Evolutionary conservation across 208 protist species (phyloP), one percentile per base, ranked within the genome.

Genomic region (Leptomonas seymouri): DNA sequence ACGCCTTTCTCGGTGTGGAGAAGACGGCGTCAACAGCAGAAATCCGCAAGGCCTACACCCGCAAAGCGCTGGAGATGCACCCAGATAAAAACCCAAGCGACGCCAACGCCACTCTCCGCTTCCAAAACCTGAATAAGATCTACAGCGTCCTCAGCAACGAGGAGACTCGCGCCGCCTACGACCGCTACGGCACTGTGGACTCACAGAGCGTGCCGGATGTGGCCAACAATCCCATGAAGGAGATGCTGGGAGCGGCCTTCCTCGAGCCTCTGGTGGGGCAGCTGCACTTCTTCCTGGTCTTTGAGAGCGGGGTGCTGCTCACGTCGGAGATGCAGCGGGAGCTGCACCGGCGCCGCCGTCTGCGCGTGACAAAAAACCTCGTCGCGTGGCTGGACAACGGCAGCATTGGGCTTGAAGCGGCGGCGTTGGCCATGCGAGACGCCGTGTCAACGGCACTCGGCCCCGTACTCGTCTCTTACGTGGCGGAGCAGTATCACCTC

Each of bases 11-110:
- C 7, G 85, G 73, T 0, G 81, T 93, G 8, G 42, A 66, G 46
- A 31, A 54, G 54, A 85, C 70, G 12, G 85, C 88, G 18, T 83
- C 79, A 12, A 0, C 66, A 18, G 45, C 50, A 0, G 83, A 93
- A 62, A 89, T 93, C 53, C 71, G 74, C 11, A 74, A 76, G 59
- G 88, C 88, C 36, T 93, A 85, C 67, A 83, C 67, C 31, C 65
- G 71, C 41, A 81, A 78, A 57, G 86, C 84, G 23, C 64, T 94
- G 34, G 55, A 74, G 70, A 68, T 84, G 75, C 89, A 94, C 71
- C 89, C 89, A 16, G 89, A 94, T 67, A 91, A 90, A 58, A 92
- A 91, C 62, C 71, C 71, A 0, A 74, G 78, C 54, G 69, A 88
- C 69, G 60, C 78, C 5, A 67, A 73, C 14, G 85, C 85, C 14